Percentiles rank a stretch among this genome's conserved stretches.
These are phyloP conservation scores for Fragaria ananassa DNA, from an alignment of 306 rosid genomes.

Conservation along the genomic window DNA sequence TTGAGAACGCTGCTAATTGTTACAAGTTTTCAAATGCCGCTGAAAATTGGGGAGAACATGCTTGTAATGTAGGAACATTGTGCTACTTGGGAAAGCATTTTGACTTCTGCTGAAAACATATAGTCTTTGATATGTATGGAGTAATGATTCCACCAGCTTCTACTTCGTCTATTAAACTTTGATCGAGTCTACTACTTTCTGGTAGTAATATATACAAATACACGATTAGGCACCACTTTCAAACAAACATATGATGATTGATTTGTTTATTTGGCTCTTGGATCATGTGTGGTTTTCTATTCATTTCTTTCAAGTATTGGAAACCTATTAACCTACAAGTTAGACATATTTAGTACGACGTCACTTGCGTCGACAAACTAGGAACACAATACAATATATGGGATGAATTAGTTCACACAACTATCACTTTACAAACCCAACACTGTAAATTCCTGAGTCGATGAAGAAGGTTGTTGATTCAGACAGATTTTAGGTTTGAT, in stretches of 20 bases:
- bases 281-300: not conserved
- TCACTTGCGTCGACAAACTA: not conserved
- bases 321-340: too few relatives aligned
- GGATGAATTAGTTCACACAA: not conserved
- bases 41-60: not conserved
- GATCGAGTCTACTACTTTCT: constrained; percentile 31
- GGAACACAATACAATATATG: not conserved
- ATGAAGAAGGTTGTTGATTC: not conserved
- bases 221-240: constrained; percentile 42
- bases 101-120: constrained; percentile 31
- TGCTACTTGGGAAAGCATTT: constrained; percentile 24
- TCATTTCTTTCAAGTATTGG: not conserved
- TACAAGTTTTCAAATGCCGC: constrained; percentile 8
- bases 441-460: not conserved
- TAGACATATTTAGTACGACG: not conserved
- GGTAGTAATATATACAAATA: constrained; percentile 35
- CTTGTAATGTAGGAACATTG: constrained; percentile 28
- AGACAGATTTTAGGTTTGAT: not conserved
- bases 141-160: constrained; percentile 37
- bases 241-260: constrained; percentile 12
- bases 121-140: constrained; percentile 21
- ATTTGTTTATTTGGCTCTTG: constrained; percentile 15
- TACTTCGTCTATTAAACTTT: constrained; percentile 21
- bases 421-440: not conserved
- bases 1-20: not conserved